Base-by-base conservation (phyloP, 148 eudicot genomes). In the Diospyros kaki region DNA sequence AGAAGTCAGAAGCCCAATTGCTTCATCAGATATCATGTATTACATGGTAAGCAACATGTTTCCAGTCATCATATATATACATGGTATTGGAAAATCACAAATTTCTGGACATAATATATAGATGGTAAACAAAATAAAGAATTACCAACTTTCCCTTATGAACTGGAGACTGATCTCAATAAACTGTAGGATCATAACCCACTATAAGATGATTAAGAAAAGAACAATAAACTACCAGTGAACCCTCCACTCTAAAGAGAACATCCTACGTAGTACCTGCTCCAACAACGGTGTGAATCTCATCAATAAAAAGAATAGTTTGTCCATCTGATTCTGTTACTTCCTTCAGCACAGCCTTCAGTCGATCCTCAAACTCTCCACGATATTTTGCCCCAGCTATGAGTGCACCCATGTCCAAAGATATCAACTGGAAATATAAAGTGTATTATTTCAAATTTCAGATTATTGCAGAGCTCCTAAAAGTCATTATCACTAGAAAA, bases 241-340 rank as follows among this genome's bases (percentile, higher is more conserved):
- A 28, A 48, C 11, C 17, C 48, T 42, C 62, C 55, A 54, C 50
- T 56, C 62, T 38, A 12, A 40, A 55, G n/a, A 5, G 11, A 68
- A 40, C 46, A 70, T 45, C 59, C n/a, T 28, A 64, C 62, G 53
- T 6, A 75, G 66, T 80, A 94, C 99, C 99, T 84, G 98, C 99
- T 68, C 99, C 98, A 68, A 95, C 97, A 66, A 95, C 99, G n/a
- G 97, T 92, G 78, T 95, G 99, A 68, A 95, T 95, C 86, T 95
- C 99, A 79, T 95, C 99, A 79, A 95, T 93, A 64, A 95, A 95
- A 70, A 95, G 97, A 68, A 95, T 72, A 67, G 81, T 93, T 80
- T 90, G 97, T 18, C 99, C 99, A 75, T 95, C 98, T 12, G 99
- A 93, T 0, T 93, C 99, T 39, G 94, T 91, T 51, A 95, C 99